Evolutionary conservation across 805 yeast species (phyloP), one percentile per base, ranked within the genome.

Genomic region (Candida berthetii): DNA sequence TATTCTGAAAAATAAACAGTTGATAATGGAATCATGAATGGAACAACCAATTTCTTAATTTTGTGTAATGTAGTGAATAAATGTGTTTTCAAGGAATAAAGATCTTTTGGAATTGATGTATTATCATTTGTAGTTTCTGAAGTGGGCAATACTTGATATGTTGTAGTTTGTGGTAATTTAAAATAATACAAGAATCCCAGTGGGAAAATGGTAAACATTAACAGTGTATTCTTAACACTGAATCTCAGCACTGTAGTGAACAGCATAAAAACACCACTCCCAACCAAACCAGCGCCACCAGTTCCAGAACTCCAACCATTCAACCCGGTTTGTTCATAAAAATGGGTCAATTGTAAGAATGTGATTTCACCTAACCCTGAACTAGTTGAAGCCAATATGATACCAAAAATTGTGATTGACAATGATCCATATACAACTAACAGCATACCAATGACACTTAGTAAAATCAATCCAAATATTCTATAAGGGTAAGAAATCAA

Each of bases 271-370:
- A 74, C 55, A 40, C 84, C 85, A 39, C 90, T 78, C 0, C 98
- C 99, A 16, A 77, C 72, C 5, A 91, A 60, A 0, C 99, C 99
- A 1, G 99, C 98, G 16, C 88, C 95, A 3, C 99, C 98, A 0
- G 98, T 91, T 1, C 99, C 99, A 7, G 89, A 76, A 17, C 96
- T 85, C 78, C 95, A 91, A 1, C 95, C 97, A 38, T 82, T 78
- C 36, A 91, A 66, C 4, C 95, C 69, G n/a, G 57, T 49, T 15
- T 69, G 68, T 16, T 69, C 72, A 58, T 79, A 88, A 52, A 69
- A 82, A 56, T 90, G 96, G 1, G 96, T 87, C 60, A 91, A 64
- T 58, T 86, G 96, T 35, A 91, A 63, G 49, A 91, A 91, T 0
- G 96, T 86, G 6, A 85, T 67, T 57, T 91, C 99, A 0, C 99